Base-by-base conservation (phyloP, 371 early-diverging fungal species). In the Dichotomocladium elegans region DNA sequence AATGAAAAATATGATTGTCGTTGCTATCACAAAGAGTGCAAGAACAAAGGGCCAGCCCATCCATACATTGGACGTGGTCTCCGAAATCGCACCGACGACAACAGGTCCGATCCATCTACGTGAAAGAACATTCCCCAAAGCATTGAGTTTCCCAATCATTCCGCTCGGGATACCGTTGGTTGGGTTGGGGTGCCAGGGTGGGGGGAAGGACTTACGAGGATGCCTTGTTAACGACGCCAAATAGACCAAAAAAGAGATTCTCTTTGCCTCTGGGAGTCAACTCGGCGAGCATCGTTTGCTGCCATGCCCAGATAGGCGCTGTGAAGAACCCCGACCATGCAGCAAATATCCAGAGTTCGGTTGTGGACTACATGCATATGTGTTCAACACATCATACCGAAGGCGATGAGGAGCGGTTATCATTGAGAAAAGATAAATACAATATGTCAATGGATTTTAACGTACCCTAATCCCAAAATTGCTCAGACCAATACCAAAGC, bases 171-270 rank as follows among this genome's bases (percentile, higher is more conserved):
- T 9, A 37, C 21, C 25, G 35, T 50, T 33, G 40, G 11, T 1
- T 24, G 15, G 27, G 7, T 29, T 29, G 30, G 21, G 17, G 1
- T 17, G 30, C 14, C 14, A 28, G 6, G 24, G 4, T 11, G n/a
- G 10, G 8, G 11, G 3, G 6, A 14, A 14, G 6, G 4, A 43
- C 56, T 48, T 56, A 56, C 56, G 80, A 74, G 1, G 81, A 80
- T 2, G 70, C 83, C 47, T 83, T 83, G 44, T 83, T 81, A 26
- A 79, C 74, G 2, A 83, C 69, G 49, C 80, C 80, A 56, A 83
- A 83, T 14, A 83, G 54, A 54, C 80, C 78, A 60, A 83, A 80
- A 70, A 79, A 83, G 41, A 80, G 56, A 19, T 79, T 80, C 57
- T 83, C 83, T 37, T 75, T 79, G 8, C 83, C 83, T 44, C 62